Percentiles rank a stretch among this genome's conserved stretches.
These are phyloP conservation scores for Claviceps spartinae DNA, from an alignment of 2,329 filamentous ascomycete genomes.

Conservation along the genomic window DNA sequence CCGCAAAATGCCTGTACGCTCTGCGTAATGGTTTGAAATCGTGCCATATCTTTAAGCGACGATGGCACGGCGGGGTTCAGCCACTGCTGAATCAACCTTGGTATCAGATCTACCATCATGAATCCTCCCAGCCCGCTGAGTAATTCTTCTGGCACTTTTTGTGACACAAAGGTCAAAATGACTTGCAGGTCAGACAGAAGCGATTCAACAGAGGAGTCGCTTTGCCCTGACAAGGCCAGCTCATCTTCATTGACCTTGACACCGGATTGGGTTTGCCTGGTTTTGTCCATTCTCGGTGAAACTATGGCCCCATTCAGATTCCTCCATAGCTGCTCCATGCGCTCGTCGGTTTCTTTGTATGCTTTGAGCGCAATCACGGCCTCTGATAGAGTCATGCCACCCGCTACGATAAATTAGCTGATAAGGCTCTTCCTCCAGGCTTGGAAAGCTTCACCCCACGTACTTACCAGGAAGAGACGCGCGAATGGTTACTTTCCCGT, in stretches of 20 bases:
- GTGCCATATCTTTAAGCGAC: slow-evolving; percentile 54
- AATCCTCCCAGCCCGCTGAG: slow-evolving; percentile 48
- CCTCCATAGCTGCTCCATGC: slow-evolving; percentile 47
- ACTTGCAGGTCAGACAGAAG: slow-evolving; percentile 41
- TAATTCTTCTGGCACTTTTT: slow-evolving; percentile 39
- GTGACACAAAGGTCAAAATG: slow-evolving; percentile 37
- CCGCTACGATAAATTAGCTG: slow-evolving; percentile 23
- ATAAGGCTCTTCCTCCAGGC: background rate
- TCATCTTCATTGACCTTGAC: slow-evolving; percentile 30
- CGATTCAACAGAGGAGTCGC: slow-evolving; percentile 32
- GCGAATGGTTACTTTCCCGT: slow-evolving; percentile 41
- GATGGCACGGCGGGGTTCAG: slow-evolving; percentile 64
- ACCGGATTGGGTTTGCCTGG: slow-evolving; percentile 19
- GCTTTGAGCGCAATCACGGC: slow-evolving; percentile 42
- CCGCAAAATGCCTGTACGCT: slow-evolving; percentile 51
- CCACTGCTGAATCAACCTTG: slow-evolving; percentile 58
- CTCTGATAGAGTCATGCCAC: slow-evolving; percentile 38
- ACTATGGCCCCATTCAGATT: slow-evolving; percentile 49
- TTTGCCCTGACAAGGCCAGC: slow-evolving; percentile 27
- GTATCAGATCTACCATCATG: slow-evolving; percentile 56
- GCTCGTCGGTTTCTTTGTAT: slow-evolving; percentile 47
- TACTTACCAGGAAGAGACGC: slow-evolving; percentile 34
- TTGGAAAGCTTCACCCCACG: no score
- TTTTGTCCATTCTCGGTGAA: slow-evolving; percentile 39
- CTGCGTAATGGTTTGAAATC: slow-evolving; percentile 58